phyloP scores from a whole-genome alignment of 306 rosid species.

The Quercus agrifolia region DNA sequence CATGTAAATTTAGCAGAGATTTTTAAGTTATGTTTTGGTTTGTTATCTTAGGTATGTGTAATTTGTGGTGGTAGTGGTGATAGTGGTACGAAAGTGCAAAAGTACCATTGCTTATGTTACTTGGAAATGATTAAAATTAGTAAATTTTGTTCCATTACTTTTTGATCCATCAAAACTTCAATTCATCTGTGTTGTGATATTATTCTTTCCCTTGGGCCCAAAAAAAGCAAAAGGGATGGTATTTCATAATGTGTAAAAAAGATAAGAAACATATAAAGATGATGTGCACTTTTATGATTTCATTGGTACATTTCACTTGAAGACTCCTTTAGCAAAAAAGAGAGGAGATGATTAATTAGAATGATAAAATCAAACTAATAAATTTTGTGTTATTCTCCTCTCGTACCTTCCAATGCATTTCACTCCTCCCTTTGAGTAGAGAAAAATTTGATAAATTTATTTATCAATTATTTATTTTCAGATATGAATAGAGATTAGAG shows the following conservation, averaged over 20 bases:
- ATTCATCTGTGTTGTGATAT: neutral
- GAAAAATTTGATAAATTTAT: too few species aligned
- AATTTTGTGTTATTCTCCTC: too few species aligned
- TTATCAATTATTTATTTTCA: too few species aligned
- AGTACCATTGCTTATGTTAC: constrained; percentile 19
- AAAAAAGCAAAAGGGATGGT: too few species aligned
- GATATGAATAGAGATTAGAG: too few species aligned
- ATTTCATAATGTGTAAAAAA: too few species aligned
- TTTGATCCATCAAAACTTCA: neutral
- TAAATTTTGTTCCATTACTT: neutral
- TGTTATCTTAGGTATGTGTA: constrained; percentile 23
- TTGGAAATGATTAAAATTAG: neutral
- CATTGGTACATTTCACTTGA: neutral
- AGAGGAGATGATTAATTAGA: neutral
- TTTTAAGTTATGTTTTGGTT: neutral
- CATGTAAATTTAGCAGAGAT: constrained; percentile 46
- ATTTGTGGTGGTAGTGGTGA: constrained; percentile 23
- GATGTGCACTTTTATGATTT: neutral
- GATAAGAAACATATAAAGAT: too few species aligned
- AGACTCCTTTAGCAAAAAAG: neutral
- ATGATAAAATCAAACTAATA: too few species aligned
- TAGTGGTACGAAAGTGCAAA: constrained; percentile 31
- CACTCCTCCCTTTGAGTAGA: too few species aligned
- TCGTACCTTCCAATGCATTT: too few species aligned
- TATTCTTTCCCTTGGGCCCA: neutral